Conservation (phyloP, 441 rosid genomes). For the Populus tomentosa region DNA sequence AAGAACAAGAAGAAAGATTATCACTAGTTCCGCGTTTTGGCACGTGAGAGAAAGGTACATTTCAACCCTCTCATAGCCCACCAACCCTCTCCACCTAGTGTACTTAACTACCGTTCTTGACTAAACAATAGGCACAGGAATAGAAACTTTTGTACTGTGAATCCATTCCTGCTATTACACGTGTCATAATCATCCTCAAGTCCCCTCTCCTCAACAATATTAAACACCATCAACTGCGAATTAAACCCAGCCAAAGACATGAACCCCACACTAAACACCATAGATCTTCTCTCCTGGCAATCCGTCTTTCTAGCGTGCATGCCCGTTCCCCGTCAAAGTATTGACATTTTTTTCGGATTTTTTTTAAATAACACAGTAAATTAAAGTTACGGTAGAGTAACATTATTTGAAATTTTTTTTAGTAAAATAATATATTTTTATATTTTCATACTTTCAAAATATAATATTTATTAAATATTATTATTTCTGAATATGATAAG, state of each 20-base stretch:
- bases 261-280: neutral
- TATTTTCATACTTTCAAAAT: too few relatives aligned
- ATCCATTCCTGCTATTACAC: conserved; percentile 13
- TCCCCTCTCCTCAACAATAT: neutral
- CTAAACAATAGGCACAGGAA: neutral
- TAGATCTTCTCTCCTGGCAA: neutral
- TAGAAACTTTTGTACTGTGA: neutral
- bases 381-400: too few relatives aligned
- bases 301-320: neutral
- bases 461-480: too few relatives aligned
- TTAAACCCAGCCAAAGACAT: neutral
- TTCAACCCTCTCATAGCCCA: neutral
- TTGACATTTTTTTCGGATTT: too few relatives aligned
- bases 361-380: too few relatives aligned
- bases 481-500: accelerated
- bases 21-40: neutral
- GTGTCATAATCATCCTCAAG: conserved; percentile 11
- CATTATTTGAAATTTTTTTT: accelerated
- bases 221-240: neutral
- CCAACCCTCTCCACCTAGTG: neutral
- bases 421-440: too few relatives aligned
- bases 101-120: neutral
- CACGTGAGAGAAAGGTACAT: neutral
- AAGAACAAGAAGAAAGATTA: neutral
- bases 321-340: neutral